These are phyloP conservation scores for Penicillium sp. DNA, from an alignment of 2,329 filamentous ascomycete species.

Conservation along the genomic window DNA sequence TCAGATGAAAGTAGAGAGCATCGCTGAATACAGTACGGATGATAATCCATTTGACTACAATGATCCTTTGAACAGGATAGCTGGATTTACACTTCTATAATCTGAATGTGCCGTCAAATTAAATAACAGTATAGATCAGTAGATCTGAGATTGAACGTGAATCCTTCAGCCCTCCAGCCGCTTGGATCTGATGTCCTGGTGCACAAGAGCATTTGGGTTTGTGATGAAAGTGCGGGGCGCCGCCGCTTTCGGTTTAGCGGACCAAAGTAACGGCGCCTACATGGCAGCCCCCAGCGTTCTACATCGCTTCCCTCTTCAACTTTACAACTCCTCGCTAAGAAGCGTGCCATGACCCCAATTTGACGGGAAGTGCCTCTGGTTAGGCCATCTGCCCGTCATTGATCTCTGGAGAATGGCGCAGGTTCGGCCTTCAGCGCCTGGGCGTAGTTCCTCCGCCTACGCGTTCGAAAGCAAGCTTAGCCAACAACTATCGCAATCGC, in stretches of 20 bases:
- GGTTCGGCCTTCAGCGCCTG: conserved; percentile 26
- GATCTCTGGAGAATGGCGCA: conserved; percentile 25
- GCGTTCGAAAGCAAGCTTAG: conserved; percentile 44
- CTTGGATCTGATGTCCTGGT: background rate
- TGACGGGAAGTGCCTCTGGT: background rate
- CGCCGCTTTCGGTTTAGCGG: conserved; percentile 25
- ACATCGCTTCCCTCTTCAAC: background rate
- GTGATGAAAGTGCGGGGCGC: conserved; percentile 17
- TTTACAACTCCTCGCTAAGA: background rate
- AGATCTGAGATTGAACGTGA: background rate
- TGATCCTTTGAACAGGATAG: no score
- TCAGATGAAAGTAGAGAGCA: no score
- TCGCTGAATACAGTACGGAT: no score
- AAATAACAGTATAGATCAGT: no score
- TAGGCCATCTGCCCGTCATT: conserved; percentile 2
- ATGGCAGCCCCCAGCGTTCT: background rate
- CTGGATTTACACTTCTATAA: no score
- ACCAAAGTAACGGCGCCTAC: background rate
- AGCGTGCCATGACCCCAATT: background rate
- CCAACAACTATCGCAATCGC: conserved; percentile 41
- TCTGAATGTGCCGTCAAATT: no score
- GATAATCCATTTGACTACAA: no score
- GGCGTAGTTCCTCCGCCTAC: conserved; percentile 25
- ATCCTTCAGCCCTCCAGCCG: no score
- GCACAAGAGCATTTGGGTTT: background rate